A percentile compares a stretch with the other conserved stretches of the same genome.
Evolutionary conservation across 2,329 filamentous ascomycete genomes (phyloP).

Genomic region (Diaporthe sp.): DNA sequence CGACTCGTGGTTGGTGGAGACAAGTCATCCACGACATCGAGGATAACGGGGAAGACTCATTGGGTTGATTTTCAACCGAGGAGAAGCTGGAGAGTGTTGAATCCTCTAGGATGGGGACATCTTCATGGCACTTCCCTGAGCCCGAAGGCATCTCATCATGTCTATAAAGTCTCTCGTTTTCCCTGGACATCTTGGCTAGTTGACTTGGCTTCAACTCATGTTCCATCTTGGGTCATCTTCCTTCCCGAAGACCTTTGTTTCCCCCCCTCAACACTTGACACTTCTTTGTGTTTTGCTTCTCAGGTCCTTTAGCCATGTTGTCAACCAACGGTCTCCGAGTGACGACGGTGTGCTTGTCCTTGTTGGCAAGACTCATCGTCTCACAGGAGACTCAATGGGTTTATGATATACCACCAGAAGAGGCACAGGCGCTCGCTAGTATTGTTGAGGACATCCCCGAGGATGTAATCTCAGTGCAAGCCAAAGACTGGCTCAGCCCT

Average conservation of each 20-base stretch:
- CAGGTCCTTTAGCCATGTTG: neutral
- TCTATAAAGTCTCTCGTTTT: slow-evolving; percentile 1
- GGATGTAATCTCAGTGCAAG: slow-evolving; percentile 37
- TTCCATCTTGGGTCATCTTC: neutral
- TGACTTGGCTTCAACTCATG: neutral
- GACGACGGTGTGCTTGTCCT: neutral
- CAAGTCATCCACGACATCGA: neutral
- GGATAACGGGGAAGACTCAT: neutral
- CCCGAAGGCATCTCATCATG: too few species aligned
- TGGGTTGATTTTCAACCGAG: neutral
- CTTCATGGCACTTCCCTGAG: neutral
- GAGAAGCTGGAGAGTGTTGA: neutral
- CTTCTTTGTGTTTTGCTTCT: neutral
- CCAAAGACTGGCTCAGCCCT: slow-evolving; percentile 49
- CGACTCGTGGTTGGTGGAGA: slow-evolving; percentile 25
- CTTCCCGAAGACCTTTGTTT: neutral
- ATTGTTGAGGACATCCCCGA: slow-evolving; percentile 44
- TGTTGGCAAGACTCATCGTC: neutral
- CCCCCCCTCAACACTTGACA: neutral
- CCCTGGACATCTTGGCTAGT: too few species aligned
- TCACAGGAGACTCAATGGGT: slow-evolving; percentile 41
- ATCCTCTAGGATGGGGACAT: neutral
- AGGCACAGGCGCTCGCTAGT: slow-evolving; percentile 43
- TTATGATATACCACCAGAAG: slow-evolving; percentile 44
- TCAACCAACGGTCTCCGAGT: neutral